Percentiles rank a stretch among this genome's conserved stretches.
phyloP scores from a whole-genome alignment of 345 rosid species.

The Arabidopsis thaliana region TAIR10.1 NC_003071.7:8282001-8282500 shows the following conservation, averaged over 20 bases:
- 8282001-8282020: neutral
- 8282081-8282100: no score
- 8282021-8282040: neutral
- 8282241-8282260: slow-evolving; percentile 20
- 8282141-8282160: neutral
- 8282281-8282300: slow-evolving; percentile 24
- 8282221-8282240: neutral
- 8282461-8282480: neutral
- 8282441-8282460: slow-evolving; percentile 8
- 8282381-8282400: slow-evolving; percentile 5
- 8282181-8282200: neutral
- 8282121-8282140: neutral
- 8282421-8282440: neutral
- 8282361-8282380: neutral
- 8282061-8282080: no score
- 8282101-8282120: neutral
- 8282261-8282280: neutral
- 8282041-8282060: neutral
- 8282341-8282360: slow-evolving; percentile 27
- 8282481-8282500: neutral
- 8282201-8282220: neutral
- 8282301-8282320: slow-evolving; percentile 9
- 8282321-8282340: slow-evolving; percentile 11
- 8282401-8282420: neutral
- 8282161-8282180: neutral